These are phyloP conservation scores for Aureobasidium sp. DNA, from an alignment of 2,329 filamentous ascomycete genomes.

Conservation along the genomic window DNA sequence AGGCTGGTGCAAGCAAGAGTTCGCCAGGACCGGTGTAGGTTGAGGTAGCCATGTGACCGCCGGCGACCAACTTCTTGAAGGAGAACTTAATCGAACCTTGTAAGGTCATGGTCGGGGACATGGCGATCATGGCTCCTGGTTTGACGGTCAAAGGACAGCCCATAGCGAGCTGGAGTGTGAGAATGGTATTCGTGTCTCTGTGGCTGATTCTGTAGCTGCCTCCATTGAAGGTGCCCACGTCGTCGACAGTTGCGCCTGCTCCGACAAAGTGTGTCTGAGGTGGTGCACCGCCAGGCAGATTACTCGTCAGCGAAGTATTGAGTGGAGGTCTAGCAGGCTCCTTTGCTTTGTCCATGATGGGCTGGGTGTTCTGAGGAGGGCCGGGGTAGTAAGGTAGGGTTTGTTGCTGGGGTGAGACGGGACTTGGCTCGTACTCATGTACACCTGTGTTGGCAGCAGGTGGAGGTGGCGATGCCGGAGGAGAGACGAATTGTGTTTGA, in stretches of 20 bases:
- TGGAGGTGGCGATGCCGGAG: slow-evolving; percentile 8
- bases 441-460: slow-evolving; percentile 6
- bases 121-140: slow-evolving; percentile 88
- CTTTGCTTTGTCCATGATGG: slow-evolving; percentile 26
- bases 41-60: slow-evolving; percentile 71
- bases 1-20: slow-evolving; percentile 70
- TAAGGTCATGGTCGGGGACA: slow-evolving; percentile 81
- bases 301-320: slow-evolving; percentile 26
- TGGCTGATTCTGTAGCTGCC: slow-evolving; percentile 92
- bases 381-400: slow-evolving; percentile 30
- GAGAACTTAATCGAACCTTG: slow-evolving; percentile 79
- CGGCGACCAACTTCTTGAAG: slow-evolving; percentile 82
- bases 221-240: slow-evolving; percentile 94
- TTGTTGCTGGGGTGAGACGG: slow-evolving; percentile 22
- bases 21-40: slow-evolving; percentile 87
- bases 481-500: slow-evolving; percentile 11
- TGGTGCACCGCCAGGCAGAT: slow-evolving; percentile 35
- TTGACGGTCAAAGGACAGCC: slow-evolving; percentile 77
- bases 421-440: not conserved
- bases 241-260: slow-evolving; percentile 57
- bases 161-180: slow-evolving; percentile 84
- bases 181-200: slow-evolving; percentile 78
- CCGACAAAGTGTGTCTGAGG: slow-evolving; percentile 55
- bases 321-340: slow-evolving; percentile 20
- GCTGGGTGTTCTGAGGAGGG: slow-evolving; percentile 29